phyloP scores from a whole-genome alignment of 345 rosid genomes.

The Triadica sebifera region DNA sequence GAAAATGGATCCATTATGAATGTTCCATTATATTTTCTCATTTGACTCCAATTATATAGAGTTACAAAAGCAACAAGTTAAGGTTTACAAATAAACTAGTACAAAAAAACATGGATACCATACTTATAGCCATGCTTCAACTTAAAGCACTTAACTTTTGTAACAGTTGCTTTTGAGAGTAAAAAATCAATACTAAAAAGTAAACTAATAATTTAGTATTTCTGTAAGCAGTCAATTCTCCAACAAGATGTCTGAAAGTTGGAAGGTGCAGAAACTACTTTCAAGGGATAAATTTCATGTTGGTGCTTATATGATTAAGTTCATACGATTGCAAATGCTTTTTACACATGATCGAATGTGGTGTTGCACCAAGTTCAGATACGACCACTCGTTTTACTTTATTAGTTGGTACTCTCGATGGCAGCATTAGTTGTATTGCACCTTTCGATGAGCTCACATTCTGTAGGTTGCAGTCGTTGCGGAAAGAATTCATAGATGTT shows the following conservation, averaged over 20 bases:
- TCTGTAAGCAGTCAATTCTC: too few species aligned
- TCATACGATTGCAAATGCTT: slow-evolving; percentile 91
- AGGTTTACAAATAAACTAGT: too few species aligned
- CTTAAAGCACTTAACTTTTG: too few species aligned
- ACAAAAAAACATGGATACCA: too few species aligned
- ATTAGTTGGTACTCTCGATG: slow-evolving; percentile 88
- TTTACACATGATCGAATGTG: slow-evolving; percentile 47
- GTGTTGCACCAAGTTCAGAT: slow-evolving; percentile 57
- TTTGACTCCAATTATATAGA: too few species aligned
- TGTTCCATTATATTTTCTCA: too few species aligned
- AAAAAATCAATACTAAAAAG: too few species aligned
- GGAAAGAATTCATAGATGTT: slow-evolving; percentile 80
- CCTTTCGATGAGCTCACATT: slow-evolving; percentile 93
- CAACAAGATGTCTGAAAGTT: slow-evolving; percentile 92
- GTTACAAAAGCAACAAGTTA: too few species aligned
- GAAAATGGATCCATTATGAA: too few species aligned
- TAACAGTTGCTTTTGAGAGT: too few species aligned
- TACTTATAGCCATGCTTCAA: too few species aligned
- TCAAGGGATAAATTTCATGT: slow-evolving; percentile 92
- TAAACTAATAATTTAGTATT: too few species aligned
- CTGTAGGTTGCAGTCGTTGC: slow-evolving; percentile 88
- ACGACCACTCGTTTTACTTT: slow-evolving; percentile 88
- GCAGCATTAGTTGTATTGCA: slow-evolving; percentile 88
- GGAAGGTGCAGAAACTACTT: slow-evolving; percentile 97
- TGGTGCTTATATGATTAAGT: slow-evolving; percentile 85